Conservation (phyloP, 257 asterid species). For the Jaltomata sinuosa region DNA sequence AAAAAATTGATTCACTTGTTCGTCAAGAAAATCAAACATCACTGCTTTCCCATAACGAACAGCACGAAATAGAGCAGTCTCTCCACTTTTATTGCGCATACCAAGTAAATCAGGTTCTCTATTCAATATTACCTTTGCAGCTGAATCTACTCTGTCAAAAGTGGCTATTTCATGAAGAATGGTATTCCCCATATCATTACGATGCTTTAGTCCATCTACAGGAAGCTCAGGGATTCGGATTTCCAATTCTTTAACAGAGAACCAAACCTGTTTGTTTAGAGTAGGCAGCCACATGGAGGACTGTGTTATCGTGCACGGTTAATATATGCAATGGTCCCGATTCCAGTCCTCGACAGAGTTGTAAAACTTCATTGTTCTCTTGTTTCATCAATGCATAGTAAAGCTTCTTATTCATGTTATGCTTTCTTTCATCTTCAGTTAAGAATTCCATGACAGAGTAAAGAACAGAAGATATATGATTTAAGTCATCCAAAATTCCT, state of each 20-base stretch:
- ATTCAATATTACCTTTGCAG: background rate
- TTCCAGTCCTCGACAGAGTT: background rate
- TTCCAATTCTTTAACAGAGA: background rate
- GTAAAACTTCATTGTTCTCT: background rate
- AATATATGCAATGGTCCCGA: background rate
- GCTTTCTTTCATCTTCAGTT: background rate
- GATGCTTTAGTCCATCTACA: background rate
- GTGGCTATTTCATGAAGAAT: constrained; percentile 6
- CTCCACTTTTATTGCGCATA: background rate
- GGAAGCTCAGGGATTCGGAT: background rate
- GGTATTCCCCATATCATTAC: background rate
- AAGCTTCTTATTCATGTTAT: background rate
- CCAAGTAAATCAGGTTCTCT: background rate
- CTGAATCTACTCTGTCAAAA: background rate
- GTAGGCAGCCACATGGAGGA: constrained; percentile 13
- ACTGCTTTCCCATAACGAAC: constrained; percentile 1
- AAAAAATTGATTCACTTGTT: background rate
- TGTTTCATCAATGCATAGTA: background rate
- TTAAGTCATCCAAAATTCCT: background rate
- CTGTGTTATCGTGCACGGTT: background rate
- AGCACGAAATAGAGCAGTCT: constrained; percentile 3
- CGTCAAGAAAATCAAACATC: constrained; percentile 5
- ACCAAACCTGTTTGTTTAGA: constrained; percentile 8
- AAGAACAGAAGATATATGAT: background rate
- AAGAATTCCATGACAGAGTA: background rate